Percentiles rank a stretch among this genome's conserved stretches.
phyloP scores from a whole-genome alignment of 345 rosid genomes.

The Lumnitzera racemosa region DNA sequence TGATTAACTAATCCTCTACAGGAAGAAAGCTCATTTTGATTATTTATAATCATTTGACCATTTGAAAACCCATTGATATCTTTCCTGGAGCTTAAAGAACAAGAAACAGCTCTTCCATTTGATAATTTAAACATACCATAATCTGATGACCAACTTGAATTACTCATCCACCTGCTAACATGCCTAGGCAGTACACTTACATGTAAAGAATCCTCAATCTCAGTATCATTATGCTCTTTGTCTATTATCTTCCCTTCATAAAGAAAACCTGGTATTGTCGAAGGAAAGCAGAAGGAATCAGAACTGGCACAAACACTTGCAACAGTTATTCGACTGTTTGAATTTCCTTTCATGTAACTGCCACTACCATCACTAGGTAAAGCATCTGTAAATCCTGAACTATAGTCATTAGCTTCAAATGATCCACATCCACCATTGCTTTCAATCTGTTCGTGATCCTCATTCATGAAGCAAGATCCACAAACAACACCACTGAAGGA shows the following conservation, averaged over 20 bases:
- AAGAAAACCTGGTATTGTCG: constrained; percentile 41
- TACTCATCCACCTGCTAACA: constrained; percentile 20
- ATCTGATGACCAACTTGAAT: constrained; percentile 35
- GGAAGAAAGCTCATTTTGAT: constrained; percentile 32
- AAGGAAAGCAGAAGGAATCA: constrained; percentile 57
- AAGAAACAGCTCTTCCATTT: constrained; percentile 44
- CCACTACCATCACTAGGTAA: constrained; percentile 19
- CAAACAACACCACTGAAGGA: constrained; percentile 34
- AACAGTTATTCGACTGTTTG: constrained; percentile 10
- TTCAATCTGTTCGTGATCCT: constrained; percentile 36
- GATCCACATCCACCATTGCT: constrained; percentile 31
- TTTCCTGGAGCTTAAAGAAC: constrained; percentile 37
- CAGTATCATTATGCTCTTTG: constrained; percentile 28
- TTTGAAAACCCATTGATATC: constrained; percentile 25
- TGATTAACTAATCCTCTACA: constrained; percentile 26
- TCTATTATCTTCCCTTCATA: constrained; percentile 19
- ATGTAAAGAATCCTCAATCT: constrained; percentile 18
- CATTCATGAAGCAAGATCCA: constrained; percentile 31
- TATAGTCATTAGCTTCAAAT: constrained; percentile 19
- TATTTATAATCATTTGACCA: constrained; percentile 13
- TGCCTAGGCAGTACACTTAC: constrained; percentile 18
- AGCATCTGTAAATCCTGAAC: constrained; percentile 18
- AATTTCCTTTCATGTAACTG: constrained; percentile 17
- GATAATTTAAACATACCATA: constrained; percentile 32
- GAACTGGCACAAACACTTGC: constrained; percentile 39